phyloP scores from a whole-genome alignment of 371 early-diverging fungal species.

The Enterocytospora artemiae region DNA sequence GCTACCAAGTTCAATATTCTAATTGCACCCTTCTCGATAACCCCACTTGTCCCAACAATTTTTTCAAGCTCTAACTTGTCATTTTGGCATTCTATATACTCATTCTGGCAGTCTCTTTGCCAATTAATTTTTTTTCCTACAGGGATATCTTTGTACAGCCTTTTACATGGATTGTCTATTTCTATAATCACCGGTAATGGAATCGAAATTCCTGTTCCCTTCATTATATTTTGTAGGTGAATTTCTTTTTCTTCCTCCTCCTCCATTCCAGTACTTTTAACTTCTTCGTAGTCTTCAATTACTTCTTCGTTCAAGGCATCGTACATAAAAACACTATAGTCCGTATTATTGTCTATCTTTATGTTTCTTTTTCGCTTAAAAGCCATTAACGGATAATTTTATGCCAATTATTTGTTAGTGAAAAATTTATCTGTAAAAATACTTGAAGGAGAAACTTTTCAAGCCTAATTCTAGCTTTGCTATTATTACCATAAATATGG shows the following conservation, averaged over 20 bases:
- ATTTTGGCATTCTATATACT: constrained; percentile 22
- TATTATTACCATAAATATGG: not conserved
- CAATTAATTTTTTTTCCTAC: constrained; percentile 25
- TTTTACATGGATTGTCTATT: constrained; percentile 9
- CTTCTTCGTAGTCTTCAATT: constrained; percentile 39
- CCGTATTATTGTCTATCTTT: constrained; percentile 12
- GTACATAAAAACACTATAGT: constrained; percentile 14
- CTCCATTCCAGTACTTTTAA: constrained; percentile 49
- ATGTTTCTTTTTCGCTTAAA: constrained; percentile 33
- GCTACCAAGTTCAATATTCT: not conserved
- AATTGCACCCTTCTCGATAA: not conserved
- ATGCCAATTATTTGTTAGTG: not conserved
- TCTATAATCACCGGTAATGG: constrained; percentile 45
- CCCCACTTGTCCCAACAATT: not conserved
- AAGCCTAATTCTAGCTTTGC: not conserved
- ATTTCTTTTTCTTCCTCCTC: constrained; percentile 54
- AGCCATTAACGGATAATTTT: constrained; percentile 3
- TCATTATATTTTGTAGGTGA: constrained; percentile 46
- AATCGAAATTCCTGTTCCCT: constrained; percentile 23
- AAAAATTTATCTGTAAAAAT: constrained; percentile 1
- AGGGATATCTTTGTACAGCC: constrained; percentile 7
- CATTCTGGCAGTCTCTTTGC: constrained; percentile 36
- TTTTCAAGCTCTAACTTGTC: constrained; percentile 22
- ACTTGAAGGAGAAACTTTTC: not conserved
- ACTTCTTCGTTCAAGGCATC: not conserved